Base-by-base conservation (phyloP, 78 protist genomes). In the Isochrysis galbana region DNA sequence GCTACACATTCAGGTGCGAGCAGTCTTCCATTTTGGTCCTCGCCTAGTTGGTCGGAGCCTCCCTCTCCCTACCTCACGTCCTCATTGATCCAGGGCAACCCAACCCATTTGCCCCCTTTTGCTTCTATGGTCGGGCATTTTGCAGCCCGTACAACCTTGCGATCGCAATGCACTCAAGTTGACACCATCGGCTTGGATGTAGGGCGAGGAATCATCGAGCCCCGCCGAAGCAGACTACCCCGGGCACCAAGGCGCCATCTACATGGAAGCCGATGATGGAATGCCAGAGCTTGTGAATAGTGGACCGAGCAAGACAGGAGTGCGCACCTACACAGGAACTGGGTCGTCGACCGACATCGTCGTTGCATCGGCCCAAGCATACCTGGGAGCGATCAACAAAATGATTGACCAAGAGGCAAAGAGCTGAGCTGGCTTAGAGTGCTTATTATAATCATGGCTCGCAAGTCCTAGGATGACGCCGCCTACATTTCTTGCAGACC, bases 281-380 rank as follows among this genome's bases (percentile, higher is more conserved):
- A 11, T 32, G n/a, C 74, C 74, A 23, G 95, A 61, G 47, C 42
- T 74, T 5, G 95, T 87, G 26, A 4, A 45, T 69, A 39, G 80
- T 7, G 32, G 32, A 36, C 36, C 36, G 36, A 19, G 77, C 32
- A 17, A 61, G 32, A 22, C 72, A 22, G 36, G 41, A 32, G 77
- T 21, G 23, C 41, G 23, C 48, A 69, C 91, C 29, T 91, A 55
- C 93, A 82, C 45, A 7, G 96, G 94, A 5, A 38, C 11, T 7
- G 96, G 96, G 42, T 55, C 94, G 19, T 47, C 77, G 39, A 80
- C 55, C 42, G 96, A 94, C 72, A 92, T 94, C 48, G 39, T 94
- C 78, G 92, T 91, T 41, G 96, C 96, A 23, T 67, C 83, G 14
- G 74, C 74, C 7, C 10, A 61, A 11, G 74, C 74, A 32, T 61